Conservation (phyloP, 2,329 filamentous ascomycete species). For the Pseudocercospora musae region DNA sequence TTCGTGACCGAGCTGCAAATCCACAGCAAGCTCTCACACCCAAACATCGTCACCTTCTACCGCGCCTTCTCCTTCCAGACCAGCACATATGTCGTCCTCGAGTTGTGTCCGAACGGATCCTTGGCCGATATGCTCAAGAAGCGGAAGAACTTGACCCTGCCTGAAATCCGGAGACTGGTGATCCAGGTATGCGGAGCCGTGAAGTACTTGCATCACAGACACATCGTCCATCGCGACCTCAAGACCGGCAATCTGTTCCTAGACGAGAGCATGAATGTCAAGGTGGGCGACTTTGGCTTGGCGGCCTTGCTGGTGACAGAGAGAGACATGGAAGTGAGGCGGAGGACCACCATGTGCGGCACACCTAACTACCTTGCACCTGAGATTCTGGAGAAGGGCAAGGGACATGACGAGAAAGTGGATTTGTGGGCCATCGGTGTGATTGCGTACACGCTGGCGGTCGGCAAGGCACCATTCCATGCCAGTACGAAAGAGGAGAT, state of each 20-base stretch:
- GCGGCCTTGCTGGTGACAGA: constrained; percentile 88
- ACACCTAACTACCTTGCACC: constrained; percentile 98
- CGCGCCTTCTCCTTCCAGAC: constrained; percentile 86
- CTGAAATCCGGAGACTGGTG: constrained; percentile 36
- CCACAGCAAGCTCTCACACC: constrained; percentile 94
- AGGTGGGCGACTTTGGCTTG: constrained; percentile 95
- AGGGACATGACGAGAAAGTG: constrained; percentile 95
- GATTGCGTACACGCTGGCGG: constrained; percentile 97
- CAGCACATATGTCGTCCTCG: constrained; percentile 89
- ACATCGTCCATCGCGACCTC: constrained; percentile 92
- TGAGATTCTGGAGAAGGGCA: constrained; percentile 91
- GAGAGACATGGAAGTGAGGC: constrained; percentile 75
- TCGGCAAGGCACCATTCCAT: constrained; percentile 94
- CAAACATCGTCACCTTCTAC: constrained; percentile 93
- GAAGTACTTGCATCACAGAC: constrained; percentile 94
- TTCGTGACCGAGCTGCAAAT: constrained; percentile 87
- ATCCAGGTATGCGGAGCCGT: constrained; percentile 83
- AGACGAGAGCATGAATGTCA: constrained; percentile 92
- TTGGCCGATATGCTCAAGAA: constrained; percentile 97
- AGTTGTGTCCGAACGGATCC: constrained; percentile 92
- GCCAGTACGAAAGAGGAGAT: constrained; percentile 85
- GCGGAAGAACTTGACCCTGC: constrained; percentile 83
- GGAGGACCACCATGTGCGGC: constrained; percentile 90
- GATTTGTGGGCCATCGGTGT: constrained; percentile 98
- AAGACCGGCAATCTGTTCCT: constrained; percentile 99